A percentile compares a stretch with the other conserved stretches of the same genome.
Conservation (phyloP, 768 basidiomycete species). For the Xerocomellus chrysenteron region DNA sequence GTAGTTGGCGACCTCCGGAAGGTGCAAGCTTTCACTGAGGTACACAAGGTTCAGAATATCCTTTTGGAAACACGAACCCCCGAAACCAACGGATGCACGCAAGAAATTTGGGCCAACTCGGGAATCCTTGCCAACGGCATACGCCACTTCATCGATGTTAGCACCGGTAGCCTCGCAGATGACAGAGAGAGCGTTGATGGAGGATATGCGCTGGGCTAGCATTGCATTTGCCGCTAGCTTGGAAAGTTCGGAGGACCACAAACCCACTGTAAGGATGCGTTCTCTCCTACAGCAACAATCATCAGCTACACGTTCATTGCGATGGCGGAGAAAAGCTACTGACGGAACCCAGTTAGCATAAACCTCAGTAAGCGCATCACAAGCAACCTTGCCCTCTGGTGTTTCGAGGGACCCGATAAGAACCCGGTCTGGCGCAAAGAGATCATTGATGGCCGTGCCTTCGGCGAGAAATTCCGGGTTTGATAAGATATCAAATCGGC, state of each 20-base stretch:
- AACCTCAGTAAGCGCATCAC: slow-evolving; percentile 69
- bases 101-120: slow-evolving; percentile 96
- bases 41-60: slow-evolving; percentile 99
- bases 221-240: slow-evolving; percentile 99
- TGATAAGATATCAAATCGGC: slow-evolving; percentile 95
- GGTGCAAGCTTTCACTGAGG: slow-evolving; percentile 89
- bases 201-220: slow-evolving; percentile 99
- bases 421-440: slow-evolving; percentile 90
- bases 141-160: slow-evolving; percentile 95
- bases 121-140: slow-evolving; percentile 90
- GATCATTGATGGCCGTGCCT: slow-evolving; percentile 91
- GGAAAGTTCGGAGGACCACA: slow-evolving; percentile 98
- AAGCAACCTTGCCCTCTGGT: slow-evolving; percentile 79
- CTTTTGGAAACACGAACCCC: slow-evolving; percentile 99
- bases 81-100: slow-evolving; percentile 93
- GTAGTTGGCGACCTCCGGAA: slow-evolving; percentile 96
- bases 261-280: slow-evolving; percentile 87
- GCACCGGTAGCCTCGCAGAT: slow-evolving; percentile 99
- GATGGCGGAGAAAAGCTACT: slow-evolving; percentile 33
- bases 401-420: slow-evolving; percentile 96
- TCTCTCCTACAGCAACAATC: slow-evolving; percentile 48
- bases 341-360: slow-evolving; percentile 98
- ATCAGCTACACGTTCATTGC: not conserved
- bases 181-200: slow-evolving; percentile 95
- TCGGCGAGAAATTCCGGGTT: slow-evolving; percentile 99